These are phyloP conservation scores for Rubroshorea leprosula DNA, from an alignment of 345 rosid genomes.

Conservation along the genomic window DNA sequence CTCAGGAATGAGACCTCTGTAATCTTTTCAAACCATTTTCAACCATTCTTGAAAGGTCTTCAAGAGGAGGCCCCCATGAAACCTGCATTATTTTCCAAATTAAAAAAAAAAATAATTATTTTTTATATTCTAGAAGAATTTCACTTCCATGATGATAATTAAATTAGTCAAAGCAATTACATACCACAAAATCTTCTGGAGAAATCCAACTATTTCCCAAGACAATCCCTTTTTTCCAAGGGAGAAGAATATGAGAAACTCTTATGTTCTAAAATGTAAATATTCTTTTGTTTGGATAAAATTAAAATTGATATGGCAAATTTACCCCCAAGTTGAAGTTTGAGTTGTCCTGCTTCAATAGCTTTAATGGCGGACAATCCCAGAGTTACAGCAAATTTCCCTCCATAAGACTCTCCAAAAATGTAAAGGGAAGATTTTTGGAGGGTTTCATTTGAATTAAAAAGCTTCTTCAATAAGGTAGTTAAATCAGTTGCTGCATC, in stretches of 20 bases:
- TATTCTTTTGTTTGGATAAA: background rate
- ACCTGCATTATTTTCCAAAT: conserved; percentile 17
- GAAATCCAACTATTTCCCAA: conserved; percentile 50
- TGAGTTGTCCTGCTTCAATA: conserved; percentile 34
- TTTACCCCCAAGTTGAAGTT: conserved; percentile 40
- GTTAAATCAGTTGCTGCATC: conserved; percentile 47
- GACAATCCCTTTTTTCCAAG: conserved; percentile 30
- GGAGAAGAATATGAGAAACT: too few relatives aligned
- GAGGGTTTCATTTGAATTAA: conserved; percentile 23
- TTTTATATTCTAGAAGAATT: too few relatives aligned
- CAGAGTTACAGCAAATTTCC: conserved; percentile 43
- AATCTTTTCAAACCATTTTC: conserved; percentile 23
- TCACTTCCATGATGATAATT: too few relatives aligned
- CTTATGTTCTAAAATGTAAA: background rate
- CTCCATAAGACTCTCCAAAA: conserved; percentile 48
- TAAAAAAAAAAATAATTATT: too few relatives aligned
- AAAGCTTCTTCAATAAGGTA: conserved; percentile 30
- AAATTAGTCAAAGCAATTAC: background rate
- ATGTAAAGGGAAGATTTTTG: conserved; percentile 35
- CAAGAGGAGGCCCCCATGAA: conserved; percentile 46
- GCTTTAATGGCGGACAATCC: conserved; percentile 29
- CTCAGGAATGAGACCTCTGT: too few relatives aligned
- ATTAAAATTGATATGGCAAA: background rate
- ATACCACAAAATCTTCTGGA: conserved; percentile 39
- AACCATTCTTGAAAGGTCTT: conserved; percentile 34